These are phyloP conservation scores for Blumeria graminis DNA, from an alignment of 2,329 filamentous ascomycete genomes.

Conservation along the genomic window DNA sequence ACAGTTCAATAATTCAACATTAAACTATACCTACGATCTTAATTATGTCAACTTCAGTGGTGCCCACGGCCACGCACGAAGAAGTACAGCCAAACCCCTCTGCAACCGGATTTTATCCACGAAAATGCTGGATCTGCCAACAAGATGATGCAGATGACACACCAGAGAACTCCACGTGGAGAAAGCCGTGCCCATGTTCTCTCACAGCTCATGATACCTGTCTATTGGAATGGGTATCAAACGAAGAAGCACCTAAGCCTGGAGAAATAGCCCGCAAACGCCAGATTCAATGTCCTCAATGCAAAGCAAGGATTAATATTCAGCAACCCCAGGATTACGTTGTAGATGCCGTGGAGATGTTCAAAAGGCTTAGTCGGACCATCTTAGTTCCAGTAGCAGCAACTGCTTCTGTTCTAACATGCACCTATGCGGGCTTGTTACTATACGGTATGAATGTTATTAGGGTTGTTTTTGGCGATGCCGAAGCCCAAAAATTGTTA, in stretches of 20 bases:
- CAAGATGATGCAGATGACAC: constrained; percentile 27
- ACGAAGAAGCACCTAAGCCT: constrained; percentile 44
- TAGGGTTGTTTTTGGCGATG: constrained; percentile 37
- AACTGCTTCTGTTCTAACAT: constrained; percentile 15
- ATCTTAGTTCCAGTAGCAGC: constrained; percentile 12
- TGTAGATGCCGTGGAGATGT: constrained; percentile 20
- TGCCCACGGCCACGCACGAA: too few species aligned
- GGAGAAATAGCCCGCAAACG: constrained; percentile 25
- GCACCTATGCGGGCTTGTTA: constrained; percentile 25
- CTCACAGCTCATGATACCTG: constrained; percentile 78
- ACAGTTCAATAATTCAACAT: too few species aligned
- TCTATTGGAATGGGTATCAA: constrained; percentile 79
- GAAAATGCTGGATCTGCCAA: constrained; percentile 39
- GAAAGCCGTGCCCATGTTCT: constrained; percentile 73
- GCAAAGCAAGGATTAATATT: constrained; percentile 58
- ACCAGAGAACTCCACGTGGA: constrained; percentile 35
- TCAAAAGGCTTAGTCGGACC: constrained; percentile 7
- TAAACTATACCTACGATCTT: too few species aligned
- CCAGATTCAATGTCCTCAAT: constrained; percentile 66
- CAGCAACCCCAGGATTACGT: constrained; percentile 50
- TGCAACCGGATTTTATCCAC: constrained; percentile 4
- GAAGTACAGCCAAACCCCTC: too few species aligned
- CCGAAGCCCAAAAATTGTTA: constrained; percentile 23
- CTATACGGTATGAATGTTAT: constrained; percentile 37
- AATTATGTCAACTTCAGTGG: too few species aligned